Conservation (phyloP, 1,284 basidiomycete genomes). For the Ceratobasidium sp. region DNA sequence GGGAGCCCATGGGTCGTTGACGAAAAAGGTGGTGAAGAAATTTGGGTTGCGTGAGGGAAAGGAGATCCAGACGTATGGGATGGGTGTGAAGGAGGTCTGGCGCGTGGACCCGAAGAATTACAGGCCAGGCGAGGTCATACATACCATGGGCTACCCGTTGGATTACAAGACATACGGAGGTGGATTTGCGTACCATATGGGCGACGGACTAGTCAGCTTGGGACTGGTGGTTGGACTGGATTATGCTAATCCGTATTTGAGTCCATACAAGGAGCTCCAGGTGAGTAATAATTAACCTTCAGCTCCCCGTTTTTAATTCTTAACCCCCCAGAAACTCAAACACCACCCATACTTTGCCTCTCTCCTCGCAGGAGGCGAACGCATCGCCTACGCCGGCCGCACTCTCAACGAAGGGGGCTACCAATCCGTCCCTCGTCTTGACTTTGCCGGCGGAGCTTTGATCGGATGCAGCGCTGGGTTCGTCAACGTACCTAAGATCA, state of each 20-base stretch:
- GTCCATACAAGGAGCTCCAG: constrained; percentile 94
- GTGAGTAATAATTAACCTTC: constrained; percentile 57
- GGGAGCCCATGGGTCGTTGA: constrained; percentile 93
- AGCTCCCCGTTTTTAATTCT: constrained; percentile 31
- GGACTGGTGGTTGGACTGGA: constrained; percentile 95
- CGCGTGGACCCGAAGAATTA: constrained; percentile 82
- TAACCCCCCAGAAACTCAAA: constrained; percentile 83
- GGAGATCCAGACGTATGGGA: constrained; percentile 95
- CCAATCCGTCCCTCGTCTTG: constrained; percentile 90
- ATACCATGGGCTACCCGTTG: constrained; percentile 96
- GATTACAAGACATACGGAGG: constrained; percentile 91
- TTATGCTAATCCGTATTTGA: constrained; percentile 94
- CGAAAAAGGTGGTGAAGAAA: constrained; percentile 82
- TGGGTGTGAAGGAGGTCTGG: constrained; percentile 99
- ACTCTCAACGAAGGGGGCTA: constrained; percentile 94
- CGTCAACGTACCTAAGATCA: constrained; percentile 98
- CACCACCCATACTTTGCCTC: constrained; percentile 93
- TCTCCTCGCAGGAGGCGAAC: constrained; percentile 80
- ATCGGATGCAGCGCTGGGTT: constrained; percentile 97
- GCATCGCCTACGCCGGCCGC: constrained; percentile 92
- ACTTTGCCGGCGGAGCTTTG: constrained; percentile 96
- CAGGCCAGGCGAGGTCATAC: constrained; percentile 86
- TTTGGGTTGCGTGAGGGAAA: constrained; percentile 81
- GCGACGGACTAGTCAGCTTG: constrained; percentile 88
- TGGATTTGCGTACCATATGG: constrained; percentile 97